Evolutionary conservation across 192 early-diverging fungal species (phyloP).

Genomic region (Coemansia sp.): DNA sequence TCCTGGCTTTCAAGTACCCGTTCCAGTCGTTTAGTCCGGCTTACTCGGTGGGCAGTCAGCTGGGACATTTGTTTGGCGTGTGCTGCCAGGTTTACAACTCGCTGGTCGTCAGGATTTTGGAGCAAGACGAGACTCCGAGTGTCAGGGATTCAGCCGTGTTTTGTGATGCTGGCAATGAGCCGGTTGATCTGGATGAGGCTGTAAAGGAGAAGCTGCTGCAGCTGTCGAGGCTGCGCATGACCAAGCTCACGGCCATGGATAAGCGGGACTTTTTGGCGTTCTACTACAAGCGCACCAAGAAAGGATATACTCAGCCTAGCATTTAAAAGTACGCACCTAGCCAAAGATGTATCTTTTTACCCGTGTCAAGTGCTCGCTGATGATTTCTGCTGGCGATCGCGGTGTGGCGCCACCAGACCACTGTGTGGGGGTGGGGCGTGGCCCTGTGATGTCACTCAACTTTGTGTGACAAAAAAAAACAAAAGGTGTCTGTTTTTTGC

Average conservation of each 20-base stretch:
- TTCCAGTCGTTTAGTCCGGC: slow-evolving; percentile 29
- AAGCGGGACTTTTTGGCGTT: slow-evolving; percentile 77
- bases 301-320: not conserved
- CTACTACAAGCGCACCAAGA: slow-evolving; percentile 47
- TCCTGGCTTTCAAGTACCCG: slow-evolving; percentile 52
- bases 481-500: not conserved
- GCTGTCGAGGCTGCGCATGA: slow-evolving; percentile 66
- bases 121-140: slow-evolving; percentile 55
- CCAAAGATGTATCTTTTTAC: too few species aligned
- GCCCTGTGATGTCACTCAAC: not conserved
- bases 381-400: not conserved
- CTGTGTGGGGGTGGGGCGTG: not conserved
- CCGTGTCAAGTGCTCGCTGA: not conserved
- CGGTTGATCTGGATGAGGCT: slow-evolving; percentile 55
- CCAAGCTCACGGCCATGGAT: slow-evolving; percentile 62
- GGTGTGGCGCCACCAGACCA: slow-evolving; percentile 11
- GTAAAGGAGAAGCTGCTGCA: slow-evolving; percentile 58
- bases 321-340: too few species aligned
- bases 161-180: slow-evolving; percentile 23
- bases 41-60: slow-evolving; percentile 56
- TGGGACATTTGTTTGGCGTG: slow-evolving; percentile 59
- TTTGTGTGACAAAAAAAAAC: not conserved
- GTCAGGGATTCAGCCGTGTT: slow-evolving; percentile 61
- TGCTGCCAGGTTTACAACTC: slow-evolving; percentile 59
- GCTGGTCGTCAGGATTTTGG: slow-evolving; percentile 54